Percentiles rank a stretch among this genome's conserved stretches.
Conservation (phyloP, 306 rosid species). For the Casuarina glauca region DNA sequence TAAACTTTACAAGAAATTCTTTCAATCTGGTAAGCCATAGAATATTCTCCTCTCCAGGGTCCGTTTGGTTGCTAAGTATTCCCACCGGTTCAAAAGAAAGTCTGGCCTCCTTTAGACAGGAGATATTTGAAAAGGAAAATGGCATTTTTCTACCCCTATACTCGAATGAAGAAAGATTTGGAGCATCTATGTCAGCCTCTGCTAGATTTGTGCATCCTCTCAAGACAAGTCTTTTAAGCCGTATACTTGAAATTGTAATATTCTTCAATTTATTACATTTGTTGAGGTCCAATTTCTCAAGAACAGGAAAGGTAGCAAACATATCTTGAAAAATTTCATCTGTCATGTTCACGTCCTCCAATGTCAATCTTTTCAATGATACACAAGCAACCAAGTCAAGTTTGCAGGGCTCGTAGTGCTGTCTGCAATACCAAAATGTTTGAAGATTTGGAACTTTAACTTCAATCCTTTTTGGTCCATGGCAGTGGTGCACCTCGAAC, state of each 20-base stretch:
- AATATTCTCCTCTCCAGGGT: background rate
- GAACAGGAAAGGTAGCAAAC: conserved; percentile 27
- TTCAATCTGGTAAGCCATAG: conserved; percentile 12
- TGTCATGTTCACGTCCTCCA: conserved; percentile 45
- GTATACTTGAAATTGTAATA: conserved; percentile 23
- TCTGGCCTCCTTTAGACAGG: conserved; percentile 30
- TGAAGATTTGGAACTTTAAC: conserved; percentile 47
- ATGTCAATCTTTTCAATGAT: conserved; percentile 52
- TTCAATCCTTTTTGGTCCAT: conserved; percentile 28
- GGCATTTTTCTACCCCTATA: conserved; percentile 44
- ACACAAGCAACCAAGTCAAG: conserved; percentile 40
- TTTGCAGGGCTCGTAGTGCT: conserved; percentile 34
- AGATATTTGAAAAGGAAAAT: background rate
- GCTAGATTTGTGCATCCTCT: conserved; percentile 36
- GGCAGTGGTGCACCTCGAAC: conserved; percentile 43
- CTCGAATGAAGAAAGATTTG: conserved; percentile 46
- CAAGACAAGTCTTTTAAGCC: conserved; percentile 32
- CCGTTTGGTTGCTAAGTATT: background rate
- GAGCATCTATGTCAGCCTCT: conserved; percentile 9
- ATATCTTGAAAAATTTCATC: conserved; percentile 32
- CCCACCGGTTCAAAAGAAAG: conserved; percentile 26
- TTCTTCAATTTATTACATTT: conserved; percentile 8
- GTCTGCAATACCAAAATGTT: conserved; percentile 57
- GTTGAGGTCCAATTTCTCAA: conserved; percentile 42
- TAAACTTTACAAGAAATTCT: conserved; percentile 26